Evolutionary conservation across 2,329 filamentous ascomycete species (phyloP), one percentile per base, ranked within the genome.

Genomic region (Rhytidhysteron rufulum): DNA sequence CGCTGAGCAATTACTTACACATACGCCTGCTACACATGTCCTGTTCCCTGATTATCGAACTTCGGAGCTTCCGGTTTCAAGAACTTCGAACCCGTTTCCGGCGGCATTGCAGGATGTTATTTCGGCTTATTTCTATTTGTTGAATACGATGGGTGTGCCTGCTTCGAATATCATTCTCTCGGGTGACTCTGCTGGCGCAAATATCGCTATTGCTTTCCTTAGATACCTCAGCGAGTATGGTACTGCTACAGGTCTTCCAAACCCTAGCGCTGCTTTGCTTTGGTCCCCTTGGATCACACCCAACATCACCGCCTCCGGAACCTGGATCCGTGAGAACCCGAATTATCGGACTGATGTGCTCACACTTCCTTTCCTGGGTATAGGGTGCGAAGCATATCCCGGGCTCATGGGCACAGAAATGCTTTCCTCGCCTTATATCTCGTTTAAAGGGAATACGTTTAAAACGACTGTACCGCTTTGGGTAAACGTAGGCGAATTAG

Each of bases 131-230:
- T 50, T 68, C 5, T 70, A 75, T 51, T 63, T 76, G 0, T 43
- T 73, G 9, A 51, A 66, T n/a, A 55, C 58, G 4, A 51, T 71
- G 11, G 44, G 57, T 1, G 62, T 77, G 31, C 50, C 67, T 0
- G 48, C 72, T 0, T 36, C 44, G 0, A 58, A 67, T 24, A 71
- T 77, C 40, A 57, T 70, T 0, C 13, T 78, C 0, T 67, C 64
- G 0, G 74, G 74, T 4, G 74, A 78, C 51, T 72, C 67, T 24
- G 74, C 74, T 0, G 74, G 74, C 39, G 73, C 57, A 1, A 75
- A 77, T 47, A 54, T 72, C 9, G 62, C 56, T 0, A 60, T 75
- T 17, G 61, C 62, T 0, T 53, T 77, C 11, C 56, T 77, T 22
- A 60, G 72, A 15, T 77, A 77, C 48, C 46, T 78, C 4, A 39